phyloP scores from a whole-genome alignment of 192 early-diverging fungal species.

The Lunasporangiospora selenospora region DNA sequence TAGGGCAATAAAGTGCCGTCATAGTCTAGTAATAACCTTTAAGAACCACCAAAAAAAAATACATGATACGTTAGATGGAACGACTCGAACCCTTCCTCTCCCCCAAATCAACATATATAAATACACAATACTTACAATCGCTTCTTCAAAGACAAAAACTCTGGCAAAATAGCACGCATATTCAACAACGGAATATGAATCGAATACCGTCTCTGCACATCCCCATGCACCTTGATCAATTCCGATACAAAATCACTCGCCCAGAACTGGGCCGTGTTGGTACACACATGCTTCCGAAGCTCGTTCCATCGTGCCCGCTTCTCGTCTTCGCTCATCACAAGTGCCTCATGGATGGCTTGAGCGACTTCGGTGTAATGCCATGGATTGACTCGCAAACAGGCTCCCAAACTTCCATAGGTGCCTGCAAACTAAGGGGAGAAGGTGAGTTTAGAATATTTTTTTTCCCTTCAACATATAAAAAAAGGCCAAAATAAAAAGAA shows the following conservation, averaged over 20 bases:
- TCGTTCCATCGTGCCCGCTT: conserved; percentile 76
- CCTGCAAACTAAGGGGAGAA: conserved; percentile 81
- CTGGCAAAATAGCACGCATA: conserved; percentile 25
- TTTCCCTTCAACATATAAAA: background rate
- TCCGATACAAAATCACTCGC: conserved; percentile 66
- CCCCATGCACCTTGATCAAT: conserved; percentile 58
- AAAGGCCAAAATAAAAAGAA: background rate
- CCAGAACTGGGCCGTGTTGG: conserved; percentile 75
- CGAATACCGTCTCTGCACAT: conserved; percentile 55
- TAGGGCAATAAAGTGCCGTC: conserved; percentile 77
- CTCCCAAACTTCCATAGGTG: conserved; percentile 89
- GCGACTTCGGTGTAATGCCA: conserved; percentile 94
- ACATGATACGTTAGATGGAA: background rate
- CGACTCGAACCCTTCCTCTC: background rate
- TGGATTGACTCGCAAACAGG: conserved; percentile 90
- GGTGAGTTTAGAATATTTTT: too few species aligned
- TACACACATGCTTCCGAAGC: conserved; percentile 68
- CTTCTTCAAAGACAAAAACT: conserved; percentile 38
- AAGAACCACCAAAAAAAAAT: background rate
- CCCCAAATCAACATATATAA: background rate
- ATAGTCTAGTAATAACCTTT: conserved; percentile 62
- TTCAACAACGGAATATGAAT: conserved; percentile 55
- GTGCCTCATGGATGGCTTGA: conserved; percentile 87
- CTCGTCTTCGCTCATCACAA: conserved; percentile 84
- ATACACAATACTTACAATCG: conserved; percentile 50